Conservation (phyloP, 106 monocot genomes). For the Dendrobium officinale region DNA sequence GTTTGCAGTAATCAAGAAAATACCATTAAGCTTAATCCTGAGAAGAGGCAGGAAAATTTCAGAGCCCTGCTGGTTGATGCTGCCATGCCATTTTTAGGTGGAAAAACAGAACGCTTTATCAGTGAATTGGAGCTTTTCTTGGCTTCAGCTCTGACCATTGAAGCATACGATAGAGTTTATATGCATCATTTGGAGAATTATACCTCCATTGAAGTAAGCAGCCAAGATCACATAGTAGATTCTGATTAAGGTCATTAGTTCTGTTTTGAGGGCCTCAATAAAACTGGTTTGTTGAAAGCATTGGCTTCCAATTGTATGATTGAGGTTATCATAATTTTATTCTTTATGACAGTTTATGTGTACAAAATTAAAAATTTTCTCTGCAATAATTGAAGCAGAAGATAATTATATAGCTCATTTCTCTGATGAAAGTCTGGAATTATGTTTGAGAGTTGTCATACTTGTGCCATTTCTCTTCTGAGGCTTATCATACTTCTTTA, state of each 20-base stretch:
- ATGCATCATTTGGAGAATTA: conserved; percentile 20
- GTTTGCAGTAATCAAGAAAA: conserved; percentile 24
- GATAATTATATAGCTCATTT: too few species aligned
- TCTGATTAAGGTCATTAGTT: background rate
- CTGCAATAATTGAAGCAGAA: too few species aligned
- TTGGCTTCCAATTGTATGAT: too few species aligned
- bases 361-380: too few species aligned
- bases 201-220: background rate
- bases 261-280: background rate
- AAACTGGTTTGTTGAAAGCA: too few species aligned
- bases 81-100: conserved; percentile 47
- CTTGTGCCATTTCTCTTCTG: too few species aligned
- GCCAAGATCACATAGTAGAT: background rate
- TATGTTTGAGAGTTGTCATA: too few species aligned
- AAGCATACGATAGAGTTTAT: conserved; percentile 72
- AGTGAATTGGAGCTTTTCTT: conserved; percentile 74
- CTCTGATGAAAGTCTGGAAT: too few species aligned
- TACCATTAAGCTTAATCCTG: conserved; percentile 13
- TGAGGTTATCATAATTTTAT: too few species aligned
- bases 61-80: conserved; percentile 51
- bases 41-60: conserved; percentile 49
- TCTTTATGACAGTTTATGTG: too few species aligned
- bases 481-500: too few species aligned
- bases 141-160: conserved; percentile 58
- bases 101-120: conserved; percentile 42